Conservation (phyloP, 2,329 filamentous ascomycete species). For the Paraphaeosphaeria sporulosa region DNA sequence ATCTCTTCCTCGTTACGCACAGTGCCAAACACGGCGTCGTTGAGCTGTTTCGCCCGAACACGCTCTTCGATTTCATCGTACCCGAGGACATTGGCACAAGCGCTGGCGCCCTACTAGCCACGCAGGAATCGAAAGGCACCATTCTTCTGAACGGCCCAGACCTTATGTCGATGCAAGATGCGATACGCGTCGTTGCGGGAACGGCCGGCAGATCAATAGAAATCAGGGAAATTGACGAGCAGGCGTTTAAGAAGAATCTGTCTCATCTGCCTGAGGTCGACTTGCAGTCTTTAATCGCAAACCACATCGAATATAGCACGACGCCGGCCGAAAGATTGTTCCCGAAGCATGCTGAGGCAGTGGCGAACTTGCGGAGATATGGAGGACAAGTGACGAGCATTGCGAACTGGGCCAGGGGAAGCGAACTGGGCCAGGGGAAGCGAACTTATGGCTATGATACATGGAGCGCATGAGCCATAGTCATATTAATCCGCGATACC, state of each 20-base stretch:
- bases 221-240: background rate
- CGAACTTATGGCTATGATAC: background rate
- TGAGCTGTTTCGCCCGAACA: slow-evolving; percentile 1
- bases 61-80: slow-evolving; percentile 16
- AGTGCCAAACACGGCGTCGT: slow-evolving; percentile 12
- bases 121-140: background rate
- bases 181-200: background rate
- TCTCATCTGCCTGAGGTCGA: background rate
- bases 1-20: slow-evolving; percentile 10
- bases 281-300: background rate
- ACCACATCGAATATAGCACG: background rate
- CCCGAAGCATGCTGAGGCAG: background rate
- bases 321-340: background rate
- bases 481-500: background rate
- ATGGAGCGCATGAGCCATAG: background rate
- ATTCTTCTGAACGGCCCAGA: background rate
- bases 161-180: background rate
- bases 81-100: slow-evolving; percentile 12
- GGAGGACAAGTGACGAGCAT: background rate
- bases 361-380: background rate
- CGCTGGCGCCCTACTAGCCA: background rate
- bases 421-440: background rate
- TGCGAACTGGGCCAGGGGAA: background rate
- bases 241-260: background rate
- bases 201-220: background rate